These are phyloP conservation scores for Zygnema cylindricum DNA, from an alignment of 139 green algal species.

Conservation along the genomic window DNA sequence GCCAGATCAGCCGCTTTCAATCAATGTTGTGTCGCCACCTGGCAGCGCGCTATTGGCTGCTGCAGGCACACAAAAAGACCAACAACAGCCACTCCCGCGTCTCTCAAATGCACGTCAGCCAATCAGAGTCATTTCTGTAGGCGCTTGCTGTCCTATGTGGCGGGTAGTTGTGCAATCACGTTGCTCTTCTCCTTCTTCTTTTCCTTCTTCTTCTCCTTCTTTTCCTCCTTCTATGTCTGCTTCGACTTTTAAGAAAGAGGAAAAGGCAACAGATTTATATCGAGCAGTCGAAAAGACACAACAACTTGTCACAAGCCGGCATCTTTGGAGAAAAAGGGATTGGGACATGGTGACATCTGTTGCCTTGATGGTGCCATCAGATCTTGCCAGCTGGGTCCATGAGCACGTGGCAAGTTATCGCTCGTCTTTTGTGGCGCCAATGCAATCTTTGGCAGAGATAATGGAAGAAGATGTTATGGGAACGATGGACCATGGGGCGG, in stretches of 20 bases:
- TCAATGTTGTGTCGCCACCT: neutral
- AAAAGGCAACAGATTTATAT: neutral
- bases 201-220: neutral
- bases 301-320: neutral
- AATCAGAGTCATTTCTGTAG: neutral
- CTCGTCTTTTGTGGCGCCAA: neutral
- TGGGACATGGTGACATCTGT: neutral
- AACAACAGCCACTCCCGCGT: neutral
- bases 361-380: neutral
- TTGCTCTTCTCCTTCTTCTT: neutral
- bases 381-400: neutral
- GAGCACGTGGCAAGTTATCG: neutral
- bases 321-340: neutral
- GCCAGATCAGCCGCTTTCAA: neutral
- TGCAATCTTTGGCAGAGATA: neutral
- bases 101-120: neutral
- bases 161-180: neutral
- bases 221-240: no score
- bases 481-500: no score
- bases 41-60: neutral
- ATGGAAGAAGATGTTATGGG: neutral
- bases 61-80: neutral
- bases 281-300: no score
- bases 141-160: neutral
- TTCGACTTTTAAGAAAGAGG: neutral